Evolutionary conservation across 805 yeast genomes (phyloP), one percentile per base, ranked within the genome.

Genomic region (Metschnikowia lachancei): DNA sequence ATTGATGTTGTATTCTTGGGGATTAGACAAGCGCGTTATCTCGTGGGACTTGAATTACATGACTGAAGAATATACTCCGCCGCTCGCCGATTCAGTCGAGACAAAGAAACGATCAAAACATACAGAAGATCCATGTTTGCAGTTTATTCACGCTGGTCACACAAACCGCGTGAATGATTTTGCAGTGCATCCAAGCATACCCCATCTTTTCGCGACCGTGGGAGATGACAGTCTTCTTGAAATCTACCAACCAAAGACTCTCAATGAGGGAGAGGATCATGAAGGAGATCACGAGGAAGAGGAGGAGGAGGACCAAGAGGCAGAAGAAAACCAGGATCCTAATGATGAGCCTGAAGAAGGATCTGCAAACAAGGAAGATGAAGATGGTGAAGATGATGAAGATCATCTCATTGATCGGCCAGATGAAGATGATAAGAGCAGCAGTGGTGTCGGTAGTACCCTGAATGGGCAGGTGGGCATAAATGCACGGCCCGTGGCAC

Each of bases 101-200:
- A 78, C 78, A 47, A 77, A 73, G 43, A 85, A 77, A 53, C 83
- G 78, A 51, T 74, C 75, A 24, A 65, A 55, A 45, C 53, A 51
- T 24, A 78, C 77, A 50, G 80, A 81, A 10, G 95, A 90, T 52
- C 94, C 96, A 5, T 85, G 89, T 61, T 74, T 89, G 47, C 66
- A 68, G 19, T 89, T 87, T 60, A 77, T 87, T 58, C 96, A 90
- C 64, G 96, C 95, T 13, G 96, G 96, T 11, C 96, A 89, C 66
- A 80, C 90, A 2, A 80, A 78, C 39, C 74, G 82, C 43, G 74
- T 89, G 37, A 74, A 81, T 46, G 92, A 83, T 53, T 69, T 84
- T 39, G 81, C 76, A 46, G 79, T 91, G 76, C 83, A 85, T 57
- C 87, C 88, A 1, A 63, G 60, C 9, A 64, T 83, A 39, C 72